Conservation (phyloP, 371 early-diverging fungal genomes). For the Rhizopus microsporus region DNA sequence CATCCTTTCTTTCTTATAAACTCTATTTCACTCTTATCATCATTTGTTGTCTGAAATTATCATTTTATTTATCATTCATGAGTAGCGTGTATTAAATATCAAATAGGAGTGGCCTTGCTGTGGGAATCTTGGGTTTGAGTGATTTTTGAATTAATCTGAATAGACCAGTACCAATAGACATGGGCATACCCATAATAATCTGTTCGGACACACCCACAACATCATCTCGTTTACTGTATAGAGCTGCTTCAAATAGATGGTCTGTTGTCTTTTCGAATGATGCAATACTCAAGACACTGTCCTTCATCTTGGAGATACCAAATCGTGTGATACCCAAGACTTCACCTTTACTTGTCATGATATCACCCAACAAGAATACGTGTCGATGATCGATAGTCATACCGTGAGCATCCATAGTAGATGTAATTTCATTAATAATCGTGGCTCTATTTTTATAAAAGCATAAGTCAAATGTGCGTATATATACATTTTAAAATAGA, state of each 20-base stretch:
- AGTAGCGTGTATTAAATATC: constrained; percentile 38
- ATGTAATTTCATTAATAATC: constrained; percentile 87
- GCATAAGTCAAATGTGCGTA: not conserved
- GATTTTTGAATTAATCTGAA: constrained; percentile 85
- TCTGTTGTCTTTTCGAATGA: constrained; percentile 99
- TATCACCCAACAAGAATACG: constrained; percentile 97
- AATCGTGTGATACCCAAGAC: constrained; percentile 98
- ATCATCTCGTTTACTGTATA: constrained; percentile 89
- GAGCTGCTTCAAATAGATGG: constrained; percentile 97
- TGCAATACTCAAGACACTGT: constrained; percentile 99
- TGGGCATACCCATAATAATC: constrained; percentile 99
- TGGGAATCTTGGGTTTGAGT: constrained; percentile 56
- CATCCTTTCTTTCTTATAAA: too few relatives aligned
- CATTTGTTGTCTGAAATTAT: not conserved
- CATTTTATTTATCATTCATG: not conserved
- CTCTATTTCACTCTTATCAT: too few relatives aligned
- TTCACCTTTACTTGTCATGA: constrained; percentile 99
- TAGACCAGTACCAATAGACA: constrained; percentile 97
- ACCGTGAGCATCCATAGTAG: constrained; percentile 87
- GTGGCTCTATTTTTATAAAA: constrained; percentile 47
- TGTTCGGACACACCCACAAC: constrained; percentile 98
- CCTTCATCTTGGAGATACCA: constrained; percentile 99
- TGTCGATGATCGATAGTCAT: constrained; percentile 98
- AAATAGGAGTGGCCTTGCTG: constrained; percentile 63
- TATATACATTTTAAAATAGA: not conserved